Evolutionary conservation across 495 filamentous ascomycete species (phyloP).

Genomic region (Aspergillus panamensis): DNA sequence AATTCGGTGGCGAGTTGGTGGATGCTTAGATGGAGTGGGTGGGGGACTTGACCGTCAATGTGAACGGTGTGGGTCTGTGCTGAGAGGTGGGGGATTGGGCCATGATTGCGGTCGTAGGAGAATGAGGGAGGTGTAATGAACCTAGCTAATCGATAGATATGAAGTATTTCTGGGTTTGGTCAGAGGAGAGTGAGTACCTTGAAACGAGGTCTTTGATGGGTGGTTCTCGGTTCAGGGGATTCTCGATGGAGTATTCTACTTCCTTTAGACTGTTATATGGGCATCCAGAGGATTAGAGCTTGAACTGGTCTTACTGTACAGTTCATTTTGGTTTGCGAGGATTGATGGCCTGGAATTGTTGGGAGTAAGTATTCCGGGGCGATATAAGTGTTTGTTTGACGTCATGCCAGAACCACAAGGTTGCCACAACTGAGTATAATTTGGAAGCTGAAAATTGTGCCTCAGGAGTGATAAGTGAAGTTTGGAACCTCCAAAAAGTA

Average conservation of each 20-base stretch:
- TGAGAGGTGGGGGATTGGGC: conserved; percentile 46
- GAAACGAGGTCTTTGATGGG: conserved; percentile 34
- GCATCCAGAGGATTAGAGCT: neutral
- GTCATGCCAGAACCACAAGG: neutral
- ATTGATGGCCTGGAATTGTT: neutral
- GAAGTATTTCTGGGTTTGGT: neutral
- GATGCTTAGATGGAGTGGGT: conserved; percentile 30
- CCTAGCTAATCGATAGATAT: conserved; percentile 14
- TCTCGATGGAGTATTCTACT: conserved; percentile 32
- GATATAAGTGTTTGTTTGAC: neutral
- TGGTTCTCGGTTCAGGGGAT: conserved; percentile 47
- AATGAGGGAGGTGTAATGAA: conserved; percentile 41
- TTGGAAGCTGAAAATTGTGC: too few species aligned
- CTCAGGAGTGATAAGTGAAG: too few species aligned
- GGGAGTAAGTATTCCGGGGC: neutral
- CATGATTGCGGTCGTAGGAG: conserved; percentile 52
- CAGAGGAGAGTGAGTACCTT: conserved; percentile 20
- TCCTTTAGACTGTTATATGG: conserved; percentile 5
- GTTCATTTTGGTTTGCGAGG: conserved; percentile 3
- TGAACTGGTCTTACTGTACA: neutral
- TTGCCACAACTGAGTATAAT: too few species aligned
- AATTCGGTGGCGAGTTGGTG: conserved; percentile 43
- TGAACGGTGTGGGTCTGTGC: conserved; percentile 37
- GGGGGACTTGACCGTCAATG: conserved; percentile 39
- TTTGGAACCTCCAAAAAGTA: too few species aligned